Percentiles rank a stretch among this genome's conserved stretches.
Conservation (phyloP, 768 basidiomycete genomes). For the Lyophyllum atratum region DNA sequence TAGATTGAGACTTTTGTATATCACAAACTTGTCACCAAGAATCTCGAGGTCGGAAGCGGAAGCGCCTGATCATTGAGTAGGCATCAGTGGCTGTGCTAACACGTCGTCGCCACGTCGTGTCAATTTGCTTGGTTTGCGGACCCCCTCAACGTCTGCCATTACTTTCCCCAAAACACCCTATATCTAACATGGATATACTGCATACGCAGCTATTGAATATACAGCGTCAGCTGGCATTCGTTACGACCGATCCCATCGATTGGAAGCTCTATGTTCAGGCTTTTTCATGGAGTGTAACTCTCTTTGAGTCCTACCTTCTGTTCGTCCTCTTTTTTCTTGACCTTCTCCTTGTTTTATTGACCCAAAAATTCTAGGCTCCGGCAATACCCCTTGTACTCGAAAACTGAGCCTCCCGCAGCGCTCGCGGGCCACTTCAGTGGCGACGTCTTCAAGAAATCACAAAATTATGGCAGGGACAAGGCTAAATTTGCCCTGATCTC, state of each 20-base stretch:
- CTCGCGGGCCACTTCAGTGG: constrained; percentile 68
- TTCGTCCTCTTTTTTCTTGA: constrained; percentile 39
- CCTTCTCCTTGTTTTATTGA: constrained; percentile 4
- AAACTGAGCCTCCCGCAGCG: constrained; percentile 66
- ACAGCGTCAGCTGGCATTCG: constrained; percentile 68
- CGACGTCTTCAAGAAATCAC: constrained; percentile 84
- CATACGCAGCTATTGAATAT: constrained; percentile 57
- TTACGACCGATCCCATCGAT: constrained; percentile 69
- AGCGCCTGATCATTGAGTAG: background rate
- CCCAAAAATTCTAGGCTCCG: constrained; percentile 44
- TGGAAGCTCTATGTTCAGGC: constrained; percentile 83
- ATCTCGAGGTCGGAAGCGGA: background rate
- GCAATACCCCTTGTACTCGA: constrained; percentile 86
- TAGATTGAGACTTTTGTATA: background rate
- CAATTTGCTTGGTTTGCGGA: background rate
- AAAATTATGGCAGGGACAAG: constrained; percentile 90
- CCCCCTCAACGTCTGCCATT: background rate
- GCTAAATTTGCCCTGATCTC: constrained; percentile 79
- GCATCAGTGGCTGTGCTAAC: constrained; percentile 18
- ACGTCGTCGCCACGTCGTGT: constrained; percentile 18
- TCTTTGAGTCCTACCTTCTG: constrained; percentile 89
- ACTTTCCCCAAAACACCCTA: background rate
- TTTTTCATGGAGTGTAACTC: constrained; percentile 75
- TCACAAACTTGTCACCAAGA: background rate
- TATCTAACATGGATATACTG: constrained; percentile 55